Evolutionary conservation across 2,329 filamentous ascomycete species (phyloP).

Genomic region (Fusarium incarnatum): DNA sequence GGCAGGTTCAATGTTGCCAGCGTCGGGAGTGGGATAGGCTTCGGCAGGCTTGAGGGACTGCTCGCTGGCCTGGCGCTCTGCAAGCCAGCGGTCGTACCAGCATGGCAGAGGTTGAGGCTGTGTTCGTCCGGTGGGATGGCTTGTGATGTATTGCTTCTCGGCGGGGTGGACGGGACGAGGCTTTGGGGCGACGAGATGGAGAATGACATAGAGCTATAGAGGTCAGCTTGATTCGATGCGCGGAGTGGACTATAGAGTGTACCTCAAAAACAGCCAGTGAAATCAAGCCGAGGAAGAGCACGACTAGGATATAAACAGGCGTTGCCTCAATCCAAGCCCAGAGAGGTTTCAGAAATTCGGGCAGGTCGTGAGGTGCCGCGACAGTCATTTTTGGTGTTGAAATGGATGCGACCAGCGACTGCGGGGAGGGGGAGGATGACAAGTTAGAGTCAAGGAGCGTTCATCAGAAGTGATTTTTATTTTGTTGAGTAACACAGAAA

Average conservation of each 20-base stretch:
- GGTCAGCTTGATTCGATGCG: conserved; percentile 20
- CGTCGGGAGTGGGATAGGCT: conserved; percentile 58
- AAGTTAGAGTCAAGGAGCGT: neutral
- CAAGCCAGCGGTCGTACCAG: conserved; percentile 84
- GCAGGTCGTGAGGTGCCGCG: conserved; percentile 45
- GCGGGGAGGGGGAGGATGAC: conserved; percentile 5
- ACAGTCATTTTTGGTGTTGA: conserved; percentile 28
- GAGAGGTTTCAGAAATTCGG: conserved; percentile 52
- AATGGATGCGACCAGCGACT: conserved; percentile 19
- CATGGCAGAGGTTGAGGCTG: conserved; percentile 73
- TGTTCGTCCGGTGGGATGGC: conserved; percentile 63
- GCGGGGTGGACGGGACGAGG: conserved; percentile 79
- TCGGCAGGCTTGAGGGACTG: conserved; percentile 51
- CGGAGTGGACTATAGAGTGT: conserved; percentile 33
- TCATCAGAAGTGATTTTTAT: conserved; percentile 11
- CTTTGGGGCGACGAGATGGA: conserved; percentile 82
- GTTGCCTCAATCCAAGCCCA: conserved; percentile 53
- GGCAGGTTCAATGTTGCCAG: conserved; percentile 75
- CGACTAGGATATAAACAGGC: conserved; percentile 55
- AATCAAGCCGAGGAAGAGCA: conserved; percentile 51
- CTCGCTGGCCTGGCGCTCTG: conserved; percentile 66
- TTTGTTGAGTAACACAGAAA: neutral
- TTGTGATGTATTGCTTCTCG: conserved; percentile 88
- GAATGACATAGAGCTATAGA: conserved; percentile 67
- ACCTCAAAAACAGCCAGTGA: conserved; percentile 55